Evolutionary conservation across 192 early-diverging fungal genomes (phyloP).

Genomic region (Mortierella antarctica): DNA sequence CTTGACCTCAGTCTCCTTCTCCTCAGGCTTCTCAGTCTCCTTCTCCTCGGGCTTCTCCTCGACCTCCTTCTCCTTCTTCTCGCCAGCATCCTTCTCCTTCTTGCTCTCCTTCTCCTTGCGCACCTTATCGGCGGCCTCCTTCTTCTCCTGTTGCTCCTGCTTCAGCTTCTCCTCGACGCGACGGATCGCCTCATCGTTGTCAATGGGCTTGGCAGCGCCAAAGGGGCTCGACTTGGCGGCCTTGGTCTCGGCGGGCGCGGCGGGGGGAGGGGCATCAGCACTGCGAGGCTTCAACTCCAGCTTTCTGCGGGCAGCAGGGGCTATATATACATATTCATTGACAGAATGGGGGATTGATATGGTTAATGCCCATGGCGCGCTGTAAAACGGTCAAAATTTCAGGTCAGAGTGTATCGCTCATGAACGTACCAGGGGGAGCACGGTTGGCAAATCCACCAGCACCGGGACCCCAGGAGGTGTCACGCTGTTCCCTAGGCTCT

Average conservation of each 20-base stretch:
- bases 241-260: slow-evolving; percentile 25
- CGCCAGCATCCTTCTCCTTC: slow-evolving; percentile 38
- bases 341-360: neutral
- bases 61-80: slow-evolving; percentile 14
- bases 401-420: no score
- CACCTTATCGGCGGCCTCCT: slow-evolving; percentile 43
- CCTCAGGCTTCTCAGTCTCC: slow-evolving; percentile 15
- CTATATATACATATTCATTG: neutral
- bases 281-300: slow-evolving; percentile 66
- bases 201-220: slow-evolving; percentile 72
- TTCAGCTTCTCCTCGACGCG: slow-evolving; percentile 67
- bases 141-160: slow-evolving; percentile 56
- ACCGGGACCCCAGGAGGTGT: slow-evolving; percentile 57
- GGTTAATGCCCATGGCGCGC: neutral
- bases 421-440: slow-evolving; percentile 34
- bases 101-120: slow-evolving; percentile 55
- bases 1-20: slow-evolving; percentile 7
- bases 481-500: slow-evolving; percentile 36
- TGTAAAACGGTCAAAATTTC: neutral
- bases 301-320: slow-evolving; percentile 58
- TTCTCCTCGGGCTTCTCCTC: slow-evolving; percentile 11
- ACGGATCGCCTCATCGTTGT: slow-evolving; percentile 62
- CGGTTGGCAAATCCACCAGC: slow-evolving; percentile 37
- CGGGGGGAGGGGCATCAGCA: slow-evolving; percentile 27
- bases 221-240: slow-evolving; percentile 69